Evolutionary conservation across 805 yeast species (phyloP), one percentile per base, ranked within the genome.

Genomic region (Lipomyces anomalus): DNA sequence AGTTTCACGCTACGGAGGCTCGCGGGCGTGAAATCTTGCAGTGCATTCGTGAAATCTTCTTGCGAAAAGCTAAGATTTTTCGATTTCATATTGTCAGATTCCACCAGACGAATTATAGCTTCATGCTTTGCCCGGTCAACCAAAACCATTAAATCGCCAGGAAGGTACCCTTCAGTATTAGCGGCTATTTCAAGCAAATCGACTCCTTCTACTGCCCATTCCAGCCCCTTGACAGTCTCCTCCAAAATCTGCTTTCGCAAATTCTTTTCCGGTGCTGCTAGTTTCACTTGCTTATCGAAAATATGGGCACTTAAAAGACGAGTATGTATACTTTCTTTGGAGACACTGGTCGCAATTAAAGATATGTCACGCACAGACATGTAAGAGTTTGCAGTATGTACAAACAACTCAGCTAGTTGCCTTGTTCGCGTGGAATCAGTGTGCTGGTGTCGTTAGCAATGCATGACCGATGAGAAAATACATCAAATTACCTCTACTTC

Each of bases 81-180:
- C n/a, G n/a, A n/a, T n/a, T n/a, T n/a, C 0, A 66, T 47, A 24
- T 29, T 39, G 47, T 42, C 7, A 38, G 34, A 4, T 18, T 11
- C 13, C 34, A 5, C 13, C 20, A 49, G 42, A 44, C 50, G 39
- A 13, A 65, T 47, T n/a, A 63, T 40, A 7, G 60, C 43, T 37
- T 65, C 65, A 41, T 65, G 65, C 38, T 59, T 54, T 3, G 67
- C 75, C 54, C 95, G 72, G 51, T 85, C 95, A 26, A 77, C 72
- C 7, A 90, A 66, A 4, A 77, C 75, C 64, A 79, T 77, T 47
- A 90, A 61, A 62, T 90, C 98, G 22, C 79, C 78, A 0, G 97
- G 95, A 23, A 85, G 75, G 61, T 82, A 90, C 0, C 97, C 97
- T 57, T 90, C 97, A 0, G 95, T 84, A 43, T 81, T 90, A 4